Conservation (phyloP, 306 rosid genomes). For the Castanea mollissima region DNA sequence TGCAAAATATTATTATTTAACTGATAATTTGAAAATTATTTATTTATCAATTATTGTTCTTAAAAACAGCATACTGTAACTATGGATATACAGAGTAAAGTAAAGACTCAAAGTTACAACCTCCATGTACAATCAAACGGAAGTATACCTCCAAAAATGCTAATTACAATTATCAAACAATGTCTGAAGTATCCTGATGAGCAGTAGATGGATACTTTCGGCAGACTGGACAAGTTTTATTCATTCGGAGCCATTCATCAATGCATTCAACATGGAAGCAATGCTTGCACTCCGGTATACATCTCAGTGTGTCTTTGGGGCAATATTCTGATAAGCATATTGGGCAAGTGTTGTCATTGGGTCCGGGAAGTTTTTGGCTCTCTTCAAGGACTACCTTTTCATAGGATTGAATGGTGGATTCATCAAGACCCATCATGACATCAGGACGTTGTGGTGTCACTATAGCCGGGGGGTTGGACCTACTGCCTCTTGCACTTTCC, state of each 20-base stretch:
- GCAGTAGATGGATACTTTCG: constrained; percentile 55
- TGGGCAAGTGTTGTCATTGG: constrained; percentile 48
- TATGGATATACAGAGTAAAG: background rate
- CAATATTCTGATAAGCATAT: constrained; percentile 73
- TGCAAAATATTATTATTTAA: too few relatives aligned
- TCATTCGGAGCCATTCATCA: constrained; percentile 69
- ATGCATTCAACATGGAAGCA: constrained; percentile 75
- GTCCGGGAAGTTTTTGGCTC: constrained; percentile 61
- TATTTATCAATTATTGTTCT: too few relatives aligned
- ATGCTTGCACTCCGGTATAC: constrained; percentile 72
- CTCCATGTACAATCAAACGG: background rate
- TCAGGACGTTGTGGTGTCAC: constrained; percentile 34
- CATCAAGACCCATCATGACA: constrained; percentile 45
- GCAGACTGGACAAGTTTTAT: constrained; percentile 62
- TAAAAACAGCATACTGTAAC: too few relatives aligned
- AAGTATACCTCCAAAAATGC: background rate
- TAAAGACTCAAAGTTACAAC: background rate
- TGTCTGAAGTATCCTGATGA: constrained; percentile 17
- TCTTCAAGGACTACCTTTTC: constrained; percentile 63
- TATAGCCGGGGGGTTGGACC: constrained; percentile 8
- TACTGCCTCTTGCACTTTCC: constrained; percentile 11
- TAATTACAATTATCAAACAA: background rate
- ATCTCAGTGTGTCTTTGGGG: constrained; percentile 58
- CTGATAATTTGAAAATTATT: too few relatives aligned
- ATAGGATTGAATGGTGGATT: constrained; percentile 63